Conservation (phyloP, 495 filamentous ascomycete species). For the Aspergillus mulundensis region DNA sequence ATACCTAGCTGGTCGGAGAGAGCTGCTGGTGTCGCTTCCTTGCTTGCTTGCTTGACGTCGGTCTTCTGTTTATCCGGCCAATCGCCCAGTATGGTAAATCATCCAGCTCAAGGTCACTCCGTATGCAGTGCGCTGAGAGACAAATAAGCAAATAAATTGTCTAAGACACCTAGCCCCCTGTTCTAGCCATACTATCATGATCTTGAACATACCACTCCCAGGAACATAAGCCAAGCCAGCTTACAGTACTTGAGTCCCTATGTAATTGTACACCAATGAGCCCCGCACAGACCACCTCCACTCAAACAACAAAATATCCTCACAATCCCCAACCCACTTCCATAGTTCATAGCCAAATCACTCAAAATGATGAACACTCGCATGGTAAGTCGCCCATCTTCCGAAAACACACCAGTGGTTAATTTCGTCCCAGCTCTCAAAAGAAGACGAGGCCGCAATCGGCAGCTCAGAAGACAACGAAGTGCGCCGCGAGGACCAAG, state of each 20-base stretch:
- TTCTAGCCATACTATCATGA: background rate
- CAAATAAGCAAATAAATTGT: no score
- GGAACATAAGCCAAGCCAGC: background rate
- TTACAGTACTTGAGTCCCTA: background rate
- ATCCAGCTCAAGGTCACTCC: background rate
- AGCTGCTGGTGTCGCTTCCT: background rate
- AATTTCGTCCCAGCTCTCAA: slow-evolving; percentile 63
- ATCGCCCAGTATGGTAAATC: background rate
- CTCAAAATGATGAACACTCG: slow-evolving; percentile 41
- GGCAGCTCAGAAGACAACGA: slow-evolving; percentile 70
- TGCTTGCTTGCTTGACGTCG: slow-evolving; percentile 1
- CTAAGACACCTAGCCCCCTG: no score
- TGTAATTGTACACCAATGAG: background rate
- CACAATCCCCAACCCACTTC: background rate
- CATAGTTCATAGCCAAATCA: background rate
- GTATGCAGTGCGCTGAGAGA: no score
- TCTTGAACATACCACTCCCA: no score
- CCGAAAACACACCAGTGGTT: background rate
- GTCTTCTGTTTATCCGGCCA: slow-evolving; percentile 4
- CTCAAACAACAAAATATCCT: slow-evolving; percentile 1
- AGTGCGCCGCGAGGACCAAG: slow-evolving; percentile 93
- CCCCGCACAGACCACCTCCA: slow-evolving; percentile 6
- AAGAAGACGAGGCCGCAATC: slow-evolving; percentile 74
- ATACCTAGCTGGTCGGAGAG: background rate
- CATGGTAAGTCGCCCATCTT: slow-evolving; percentile 30